phyloP scores from a whole-genome alignment of 2,329 filamentous ascomycete genomes.

The Helminthosporium solani region DNA sequence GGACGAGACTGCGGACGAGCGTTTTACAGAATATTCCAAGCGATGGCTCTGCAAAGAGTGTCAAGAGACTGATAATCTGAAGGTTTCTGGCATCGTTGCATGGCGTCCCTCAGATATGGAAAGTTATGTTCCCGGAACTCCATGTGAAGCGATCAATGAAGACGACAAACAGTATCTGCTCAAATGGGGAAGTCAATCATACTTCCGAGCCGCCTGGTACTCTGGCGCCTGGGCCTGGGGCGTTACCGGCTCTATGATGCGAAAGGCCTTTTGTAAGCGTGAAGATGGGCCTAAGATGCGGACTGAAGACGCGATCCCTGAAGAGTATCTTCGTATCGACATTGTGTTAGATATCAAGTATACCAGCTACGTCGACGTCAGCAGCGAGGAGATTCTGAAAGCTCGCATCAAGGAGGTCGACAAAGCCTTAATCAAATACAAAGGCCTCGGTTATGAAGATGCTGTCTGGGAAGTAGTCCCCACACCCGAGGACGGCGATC shows the following conservation, averaged over 20 bases:
- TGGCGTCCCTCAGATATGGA: conserved; percentile 74
- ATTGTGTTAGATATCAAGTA: conserved; percentile 84
- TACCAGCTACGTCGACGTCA: conserved; percentile 57
- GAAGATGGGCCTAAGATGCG: conserved; percentile 68
- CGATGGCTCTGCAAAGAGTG: conserved; percentile 84
- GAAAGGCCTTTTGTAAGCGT: conserved; percentile 73
- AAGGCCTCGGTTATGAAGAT: conserved; percentile 88
- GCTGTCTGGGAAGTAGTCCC: conserved; percentile 87
- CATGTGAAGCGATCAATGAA: conserved; percentile 61
- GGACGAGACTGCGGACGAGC: conserved; percentile 58
- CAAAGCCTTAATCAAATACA: conserved; percentile 82
- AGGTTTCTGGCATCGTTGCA: conserved; percentile 77
- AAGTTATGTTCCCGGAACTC: conserved; percentile 54
- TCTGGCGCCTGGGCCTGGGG: conserved; percentile 87
- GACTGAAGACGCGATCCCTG: conserved; percentile 76
- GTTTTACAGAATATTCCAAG: conserved; percentile 69
- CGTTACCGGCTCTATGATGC: conserved; percentile 62
- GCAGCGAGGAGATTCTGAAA: conserved; percentile 68
- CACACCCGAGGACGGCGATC: conserved; percentile 59
- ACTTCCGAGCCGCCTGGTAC: conserved; percentile 83
- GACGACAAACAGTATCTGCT: conserved; percentile 89
- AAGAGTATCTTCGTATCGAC: conserved; percentile 81
- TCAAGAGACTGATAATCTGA: conserved; percentile 56
- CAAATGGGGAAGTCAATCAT: conserved; percentile 81
- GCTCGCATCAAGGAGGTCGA: conserved; percentile 70